Percentiles rank a stretch among this genome's conserved stretches.
These are phyloP conservation scores for Mycena albidolilacea DNA, from an alignment of 768 basidiomycete genomes.

Conservation along the genomic window DNA sequence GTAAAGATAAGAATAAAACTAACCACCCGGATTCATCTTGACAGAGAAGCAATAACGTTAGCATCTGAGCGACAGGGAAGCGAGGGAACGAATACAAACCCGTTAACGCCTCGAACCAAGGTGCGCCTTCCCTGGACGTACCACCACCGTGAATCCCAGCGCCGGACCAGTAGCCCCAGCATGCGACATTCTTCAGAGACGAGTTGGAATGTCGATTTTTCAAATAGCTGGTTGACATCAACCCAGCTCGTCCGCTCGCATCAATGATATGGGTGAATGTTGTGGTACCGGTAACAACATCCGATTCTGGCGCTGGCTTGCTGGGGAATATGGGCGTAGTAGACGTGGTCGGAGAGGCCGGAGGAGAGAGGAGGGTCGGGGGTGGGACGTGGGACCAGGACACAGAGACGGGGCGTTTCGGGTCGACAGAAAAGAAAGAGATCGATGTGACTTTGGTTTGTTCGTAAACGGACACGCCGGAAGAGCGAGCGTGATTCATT, in stretches of 20 bases:
- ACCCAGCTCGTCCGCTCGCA: slow-evolving; percentile 80
- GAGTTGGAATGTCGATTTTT: slow-evolving; percentile 79
- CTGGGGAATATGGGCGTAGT: too few relatives aligned
- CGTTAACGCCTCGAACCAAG: slow-evolving; percentile 81
- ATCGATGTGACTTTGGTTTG: slow-evolving; percentile 66
- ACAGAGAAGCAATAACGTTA: slow-evolving; percentile 11
- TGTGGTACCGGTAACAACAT: slow-evolving; percentile 61
- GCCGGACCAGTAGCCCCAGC: slow-evolving; percentile 84
- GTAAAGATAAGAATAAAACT: slow-evolving; percentile 5
- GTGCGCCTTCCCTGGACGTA: slow-evolving; percentile 67
- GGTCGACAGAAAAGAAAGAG: slow-evolving; percentile 57
- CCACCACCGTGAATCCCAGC: slow-evolving; percentile 66
- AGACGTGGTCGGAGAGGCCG: slow-evolving; percentile 55
- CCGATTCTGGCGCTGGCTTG: too few relatives aligned
- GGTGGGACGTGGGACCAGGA: slow-evolving; percentile 66
- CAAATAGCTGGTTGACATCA: slow-evolving; percentile 78
- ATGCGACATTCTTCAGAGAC: slow-evolving; percentile 79
- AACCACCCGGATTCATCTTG: slow-evolving; percentile 75
- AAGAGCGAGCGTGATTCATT: slow-evolving; percentile 67
- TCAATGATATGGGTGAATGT: slow-evolving; percentile 80
- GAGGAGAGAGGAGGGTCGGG: slow-evolving; percentile 56
- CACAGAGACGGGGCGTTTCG: slow-evolving; percentile 61
- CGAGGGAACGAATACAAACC: slow-evolving; percentile 55
- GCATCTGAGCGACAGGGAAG: not conserved
- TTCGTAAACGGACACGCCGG: slow-evolving; percentile 68